Evolutionary conservation across 352 stramenopile species (phyloP), one percentile per base, ranked within the genome.

Genomic region (Pythium brachiatum): DNA sequence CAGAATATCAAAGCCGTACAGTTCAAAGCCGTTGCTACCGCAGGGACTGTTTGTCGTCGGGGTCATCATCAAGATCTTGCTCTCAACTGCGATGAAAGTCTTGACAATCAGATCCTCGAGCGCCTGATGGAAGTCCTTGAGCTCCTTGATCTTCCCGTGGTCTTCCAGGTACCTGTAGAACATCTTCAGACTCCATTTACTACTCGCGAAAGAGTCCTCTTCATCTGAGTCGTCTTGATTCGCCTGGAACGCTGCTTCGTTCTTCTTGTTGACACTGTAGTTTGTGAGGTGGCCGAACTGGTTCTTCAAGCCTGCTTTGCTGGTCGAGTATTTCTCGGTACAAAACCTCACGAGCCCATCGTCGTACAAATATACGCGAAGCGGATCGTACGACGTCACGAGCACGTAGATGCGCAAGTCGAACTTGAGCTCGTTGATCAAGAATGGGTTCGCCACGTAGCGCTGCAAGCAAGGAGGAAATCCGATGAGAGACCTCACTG

Each of bases 241-340:
- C 18, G 82, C 76, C 64, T 91, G 72, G 63, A 95, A 97, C 2
- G 65, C 72, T 1, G 71, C 65, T 26, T 68, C 75, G 66, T 91
- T 96, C 51, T 90, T 94, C 68, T 97, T 97, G 72, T 97, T 97
- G 56, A 97, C 85, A 57, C 77, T 91, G 78, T 95, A 97, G 72
- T 97, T 97, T 12, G 91, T 97, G n/a, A 97, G 68, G 66, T 97
- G 89, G 0, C 81, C 81, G 62, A 93, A 97, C 3, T 75, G 76
- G 60, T 92, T 95, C 27, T 89, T 72, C 53, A 96, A 41, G 7
- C 87, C 83, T 6, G 70, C 79, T 29, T 81, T 82, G 32, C 53
- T 74, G 1, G 69, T 87, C 21, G 81, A 90, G 61, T 91, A 93
- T 31, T 89, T 88, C 51, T 89, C 75, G 0, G 88, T 95, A 27